Evolutionary conservation across 768 basidiomycete species (phyloP), one percentile per base, ranked within the genome.

Genomic region (Amanita rubescens): DNA sequence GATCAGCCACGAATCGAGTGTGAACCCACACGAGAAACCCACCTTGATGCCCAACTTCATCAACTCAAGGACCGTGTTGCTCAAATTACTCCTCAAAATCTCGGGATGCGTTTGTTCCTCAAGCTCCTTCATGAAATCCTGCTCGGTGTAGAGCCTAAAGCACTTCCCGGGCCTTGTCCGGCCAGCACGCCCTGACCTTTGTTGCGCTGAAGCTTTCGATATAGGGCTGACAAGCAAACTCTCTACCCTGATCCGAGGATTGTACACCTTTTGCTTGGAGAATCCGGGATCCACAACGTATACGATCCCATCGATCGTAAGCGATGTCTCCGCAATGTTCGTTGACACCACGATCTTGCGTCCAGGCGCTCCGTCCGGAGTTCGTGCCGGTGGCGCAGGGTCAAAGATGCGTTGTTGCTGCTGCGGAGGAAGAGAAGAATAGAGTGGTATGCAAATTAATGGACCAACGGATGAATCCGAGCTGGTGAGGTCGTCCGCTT

Each of bases 261-360:
- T 98, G 74, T 98, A 99, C 46, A 98, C 87, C 65, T 95, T 97
- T 70, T 97, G 95, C 70, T 99, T 95, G 32, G 89, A 94, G 72
- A 98, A 96, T 1, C 94, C 94, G 0, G 94, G 92, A 63, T 97
- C 95, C 43, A 97, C 94, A 54, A 97, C 95, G 62, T 98, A 99
- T n/a, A 99, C 94, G 62, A 99, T 97, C 19, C 95, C 95, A 60
- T 99, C 95, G 54, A 99, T 98, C 2, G 95, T 99, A 39, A 98
- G 71, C 2, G 93, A 95, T 1, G 95, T 98, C 69, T 99, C 95
- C 3, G 96, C 96, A 54, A 98, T 93, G 65, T 98, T 99, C 25
- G 95, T 99, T 8, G 94, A 91, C 0, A 99, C 75, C 30, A 99
- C 89, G 41, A 98, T 80, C 67, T 99, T 99, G 55, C 95, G 81